phyloP scores from a whole-genome alignment of 768 basidiomycete species.

The Leccinum subgranulosum region DNA sequence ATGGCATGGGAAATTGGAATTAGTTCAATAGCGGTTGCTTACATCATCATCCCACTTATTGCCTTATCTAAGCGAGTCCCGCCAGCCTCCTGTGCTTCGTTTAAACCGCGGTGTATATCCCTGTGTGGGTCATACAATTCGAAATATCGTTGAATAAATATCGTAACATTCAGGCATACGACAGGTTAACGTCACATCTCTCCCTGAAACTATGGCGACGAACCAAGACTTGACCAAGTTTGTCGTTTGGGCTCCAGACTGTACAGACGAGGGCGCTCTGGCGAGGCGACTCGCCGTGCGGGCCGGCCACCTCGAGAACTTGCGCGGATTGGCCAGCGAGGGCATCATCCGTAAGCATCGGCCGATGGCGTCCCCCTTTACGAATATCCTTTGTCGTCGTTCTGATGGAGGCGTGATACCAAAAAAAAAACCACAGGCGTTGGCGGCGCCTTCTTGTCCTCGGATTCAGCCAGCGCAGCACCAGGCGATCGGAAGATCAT shows the following conservation, averaged over 20 bases:
- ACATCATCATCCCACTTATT: background rate
- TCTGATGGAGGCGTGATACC: conserved; percentile 11
- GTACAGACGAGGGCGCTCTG: conserved; percentile 51
- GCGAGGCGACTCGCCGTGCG: conserved; percentile 54
- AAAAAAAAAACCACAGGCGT: conserved; percentile 36
- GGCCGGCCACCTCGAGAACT: conserved; percentile 45
- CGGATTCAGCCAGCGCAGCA: conserved; percentile 50
- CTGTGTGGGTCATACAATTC: background rate
- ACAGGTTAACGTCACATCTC: background rate
- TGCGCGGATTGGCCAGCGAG: conserved; percentile 32
- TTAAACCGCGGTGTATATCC: background rate
- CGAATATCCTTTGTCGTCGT: background rate
- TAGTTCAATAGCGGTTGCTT: background rate
- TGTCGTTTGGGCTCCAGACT: conserved; percentile 66
- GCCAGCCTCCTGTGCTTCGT: background rate
- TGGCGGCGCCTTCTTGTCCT: conserved; percentile 54
- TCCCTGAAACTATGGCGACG: conserved; percentile 17
- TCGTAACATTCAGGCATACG: background rate
- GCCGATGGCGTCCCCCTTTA: background rate
- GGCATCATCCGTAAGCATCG: conserved; percentile 50
- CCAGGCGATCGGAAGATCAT: conserved; percentile 53
- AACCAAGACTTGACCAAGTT: conserved; percentile 32
- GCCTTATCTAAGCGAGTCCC: background rate
- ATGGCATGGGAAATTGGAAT: background rate
- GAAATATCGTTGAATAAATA: background rate